Base-by-base conservation (phyloP, 2,329 filamentous ascomycete species). In the Pestalotiopsis sp. region DNA sequence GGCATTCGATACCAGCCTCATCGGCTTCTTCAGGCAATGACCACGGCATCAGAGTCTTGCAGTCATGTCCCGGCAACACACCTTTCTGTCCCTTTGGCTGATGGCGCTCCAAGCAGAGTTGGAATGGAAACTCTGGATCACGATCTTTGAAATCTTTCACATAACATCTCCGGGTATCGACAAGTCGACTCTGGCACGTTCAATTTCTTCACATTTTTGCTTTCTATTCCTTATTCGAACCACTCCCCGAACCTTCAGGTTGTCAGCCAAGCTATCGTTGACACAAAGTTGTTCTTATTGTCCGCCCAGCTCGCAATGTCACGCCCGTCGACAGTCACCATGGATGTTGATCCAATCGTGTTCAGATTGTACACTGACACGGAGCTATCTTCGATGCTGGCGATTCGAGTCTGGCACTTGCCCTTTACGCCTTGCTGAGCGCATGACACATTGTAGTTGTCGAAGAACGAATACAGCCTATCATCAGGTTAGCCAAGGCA, bases 391-490 rank as follows among this genome's bases (percentile, higher is more conserved):
- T 75, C 67, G 27, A 80, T 68, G 45, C 77, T 77, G 25, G 83
- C 72, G 57, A 86, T 83, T 56, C 81, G 78, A 65, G 81, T 76
- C 75, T 88, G 86, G 77, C 86, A 88, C 58, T 79, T 78, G 38
- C 80, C 78, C 4, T 75, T 80, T 12, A 80, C 82, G 2, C 75
- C 75, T 66, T 82, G 76, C 41, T 79, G 79, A 56, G 82, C 84
- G 75, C 86, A 88, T 0, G 77, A 73, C 12, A 83, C 83, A 66
- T 81, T 84, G 79, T 92, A 91, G 78, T 91, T 88, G 76, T 87
- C 84, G 76, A 91, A 92, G 83, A 92, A 92, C 2, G 85, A 88
- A 79, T 93, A 93, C 14, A 92, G 74, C 0, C 75, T 77, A 4
- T 12, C 9, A 5, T 23, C 2, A 20, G 2, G 63, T 70, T 62